phyloP scores from a whole-genome alignment of 192 early-diverging fungal genomes.

The Backusella tuberculispora region DNA sequence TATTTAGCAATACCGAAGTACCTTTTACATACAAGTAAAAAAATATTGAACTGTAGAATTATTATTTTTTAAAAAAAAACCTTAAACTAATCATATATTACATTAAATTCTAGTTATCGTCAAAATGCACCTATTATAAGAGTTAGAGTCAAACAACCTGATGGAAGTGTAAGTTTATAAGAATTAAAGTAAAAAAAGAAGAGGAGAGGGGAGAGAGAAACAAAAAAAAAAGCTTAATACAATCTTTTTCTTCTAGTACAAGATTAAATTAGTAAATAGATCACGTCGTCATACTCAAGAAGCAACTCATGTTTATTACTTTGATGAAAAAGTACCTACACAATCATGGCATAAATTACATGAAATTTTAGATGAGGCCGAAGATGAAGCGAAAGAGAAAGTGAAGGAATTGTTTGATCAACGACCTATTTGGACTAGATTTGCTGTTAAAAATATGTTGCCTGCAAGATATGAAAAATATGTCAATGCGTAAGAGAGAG shows the following conservation, averaged over 20 bases:
- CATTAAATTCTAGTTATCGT: slow-evolving; percentile 43
- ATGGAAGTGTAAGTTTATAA: slow-evolving; percentile 39
- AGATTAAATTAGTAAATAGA: slow-evolving; percentile 38
- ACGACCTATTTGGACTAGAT: slow-evolving; percentile 50
- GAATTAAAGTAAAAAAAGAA: neutral
- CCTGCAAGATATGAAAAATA: slow-evolving; percentile 30
- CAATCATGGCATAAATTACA: slow-evolving; percentile 1
- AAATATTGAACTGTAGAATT: no score
- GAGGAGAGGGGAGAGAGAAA: no score
- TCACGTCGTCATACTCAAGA: slow-evolving; percentile 16
- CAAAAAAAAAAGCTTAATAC: neutral
- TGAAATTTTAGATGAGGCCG: neutral
- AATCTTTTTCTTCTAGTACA: slow-evolving; percentile 6
- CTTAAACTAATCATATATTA: neutral
- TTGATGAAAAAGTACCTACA: slow-evolving; percentile 37
- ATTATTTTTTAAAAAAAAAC: no score
- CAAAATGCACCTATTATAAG: slow-evolving; percentile 56
- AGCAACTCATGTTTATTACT: slow-evolving; percentile 24
- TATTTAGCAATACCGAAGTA: slow-evolving; percentile 55
- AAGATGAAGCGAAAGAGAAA: neutral
- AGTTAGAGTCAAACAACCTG: slow-evolving; percentile 48
- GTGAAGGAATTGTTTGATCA: slow-evolving; percentile 43
- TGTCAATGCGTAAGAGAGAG: neutral
- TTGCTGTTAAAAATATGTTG: slow-evolving; percentile 35
- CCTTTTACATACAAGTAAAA: slow-evolving; percentile 58